Base-by-base conservation (phyloP, 2,329 filamentous ascomycete genomes). In the Fusarium mangiferae region DNA sequence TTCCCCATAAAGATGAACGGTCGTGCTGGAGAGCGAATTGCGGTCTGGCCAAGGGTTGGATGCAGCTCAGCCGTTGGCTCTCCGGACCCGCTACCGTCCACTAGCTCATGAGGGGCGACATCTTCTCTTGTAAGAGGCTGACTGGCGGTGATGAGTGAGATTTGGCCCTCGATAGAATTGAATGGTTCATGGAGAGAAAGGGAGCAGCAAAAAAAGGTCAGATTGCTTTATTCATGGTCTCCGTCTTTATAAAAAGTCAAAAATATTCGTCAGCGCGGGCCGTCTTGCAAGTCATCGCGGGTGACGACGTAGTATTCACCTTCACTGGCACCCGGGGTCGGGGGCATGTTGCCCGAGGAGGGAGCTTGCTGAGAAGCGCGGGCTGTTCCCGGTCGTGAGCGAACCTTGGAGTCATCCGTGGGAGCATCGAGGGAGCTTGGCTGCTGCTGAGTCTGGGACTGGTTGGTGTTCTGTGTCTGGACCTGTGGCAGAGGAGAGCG, bases 271-370 rank as follows among this genome's bases (percentile, higher is more conserved):
- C 78, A 81, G 80, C 79, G 75, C 56, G 76, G 72, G 63, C 46
- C 57, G 74, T 81, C 79, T 75, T 74, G 72, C 72, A 78, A 75
- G 68, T 81, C 77, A 66, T 77, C 78, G 67, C 68, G 76, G 70
- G 78, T 77, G 72, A 80, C 80, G 77, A 83, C 80, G 77, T 83
- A 81, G 81, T 87, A 87, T 86, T 90, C 87, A 90, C 88, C 88
- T 89, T 90, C 89, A 84, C 88, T 90, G 81, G 86, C 87, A 75
- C 87, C 87, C 56, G 89, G 89, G 58, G 88, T 90, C 62, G 88
- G 88, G 78, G 88, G 89, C 86, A 90, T 88, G 76, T 87, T 87
- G 69, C 88, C 89, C 70, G 84, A 83, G 66, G 85, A 83, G 73
- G 88, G 88, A 66, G 87, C 86, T 71, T 83, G 84, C 84, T 84